Evolutionary conservation across 108 stramenopile genomes (phyloP), one percentile per base, ranked within the genome.

Genomic region (Nitzschia sp.): DNA sequence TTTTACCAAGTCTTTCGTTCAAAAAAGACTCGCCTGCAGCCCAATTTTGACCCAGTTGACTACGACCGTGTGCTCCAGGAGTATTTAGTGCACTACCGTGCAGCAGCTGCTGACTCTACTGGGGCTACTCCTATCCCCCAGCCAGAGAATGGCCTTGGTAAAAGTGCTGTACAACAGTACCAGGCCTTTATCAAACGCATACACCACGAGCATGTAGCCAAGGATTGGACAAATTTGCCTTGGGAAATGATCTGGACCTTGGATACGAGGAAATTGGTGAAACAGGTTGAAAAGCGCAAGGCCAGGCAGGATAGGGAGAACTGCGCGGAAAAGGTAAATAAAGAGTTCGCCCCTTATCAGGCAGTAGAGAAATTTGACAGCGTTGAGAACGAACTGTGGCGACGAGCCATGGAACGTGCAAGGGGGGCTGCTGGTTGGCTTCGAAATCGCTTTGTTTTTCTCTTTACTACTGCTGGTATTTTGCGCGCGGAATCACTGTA

Each of bases 401-500:
- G 35, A 41, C 8, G 5, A 41, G 19, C 35, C 11, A 38, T 21
- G 6, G 33, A 11, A 35, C 35, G 17, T 58, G 5, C 6, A 6
- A 4, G n/a, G 6, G 38, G 9, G 35, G 19, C 3, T 3, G 16
- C 9, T 21, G 13, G n/a, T 22, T 11, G 35, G 11, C 45, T 29
- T 17, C 45, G 63, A 3, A 38, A 64, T 34, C 45, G 45, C 6
- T 28, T 48, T 26, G 19, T 27, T 8, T 48, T 64, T 30, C 28
- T 64, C 8, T 48, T 28, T 29, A 16, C 33, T 28, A 28, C 28
- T 8, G 9, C 17, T 29, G 63, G 63, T 28, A n/a, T 64, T 23
- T 46, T 64, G 22, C 63, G 63, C 6, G 5, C 28, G 3, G 63
- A 64, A 30, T 31, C 29, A 41, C 46, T 64, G 9, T n/a, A 64